phyloP scores from a whole-genome alignment of 345 rosid genomes.

The Eucalyptus tenuipes region DNA sequence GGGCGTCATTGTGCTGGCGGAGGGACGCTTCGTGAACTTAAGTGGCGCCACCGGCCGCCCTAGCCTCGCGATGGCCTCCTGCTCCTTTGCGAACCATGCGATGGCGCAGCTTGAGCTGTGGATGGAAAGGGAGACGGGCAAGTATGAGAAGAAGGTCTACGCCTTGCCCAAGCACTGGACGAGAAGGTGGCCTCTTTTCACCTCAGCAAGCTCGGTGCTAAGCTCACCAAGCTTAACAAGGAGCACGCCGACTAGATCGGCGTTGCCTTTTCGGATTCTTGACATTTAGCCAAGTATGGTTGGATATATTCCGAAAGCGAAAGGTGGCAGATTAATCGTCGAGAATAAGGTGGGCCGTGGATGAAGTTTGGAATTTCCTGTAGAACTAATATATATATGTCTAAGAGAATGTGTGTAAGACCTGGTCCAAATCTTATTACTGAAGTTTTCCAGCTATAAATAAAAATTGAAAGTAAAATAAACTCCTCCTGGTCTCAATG shows the following conservation, averaged over 20 bases:
- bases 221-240: slow-evolving; percentile 65
- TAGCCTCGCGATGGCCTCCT: slow-evolving; percentile 51
- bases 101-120: slow-evolving; percentile 91
- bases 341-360: slow-evolving; percentile 19
- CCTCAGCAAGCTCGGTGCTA: slow-evolving; percentile 88
- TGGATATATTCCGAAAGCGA: accelerated
- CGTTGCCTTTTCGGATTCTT: slow-evolving; percentile 17
- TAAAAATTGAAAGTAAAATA: background rate
- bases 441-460: background rate
- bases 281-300: too few relatives aligned
- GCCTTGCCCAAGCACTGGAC: slow-evolving; percentile 87
- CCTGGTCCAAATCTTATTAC: too few relatives aligned
- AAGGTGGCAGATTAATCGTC: too few relatives aligned
- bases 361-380: background rate
- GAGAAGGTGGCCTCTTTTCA: slow-evolving; percentile 89
- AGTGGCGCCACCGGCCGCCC: slow-evolving; percentile 85
- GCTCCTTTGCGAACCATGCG: slow-evolving; percentile 91
- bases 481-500: accelerated
- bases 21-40: slow-evolving; percentile 90
- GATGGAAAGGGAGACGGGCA: slow-evolving; percentile 59
- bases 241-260: slow-evolving; percentile 74
- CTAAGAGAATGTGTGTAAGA: too few relatives aligned
- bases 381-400: too few relatives aligned
- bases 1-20: slow-evolving; percentile 78
- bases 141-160: slow-evolving; percentile 90